A percentile compares a stretch with the other conserved stretches of the same genome.
Evolutionary conservation across 306 rosid genomes (phyloP).

Genomic region (Canavalia gladiata): DNA sequence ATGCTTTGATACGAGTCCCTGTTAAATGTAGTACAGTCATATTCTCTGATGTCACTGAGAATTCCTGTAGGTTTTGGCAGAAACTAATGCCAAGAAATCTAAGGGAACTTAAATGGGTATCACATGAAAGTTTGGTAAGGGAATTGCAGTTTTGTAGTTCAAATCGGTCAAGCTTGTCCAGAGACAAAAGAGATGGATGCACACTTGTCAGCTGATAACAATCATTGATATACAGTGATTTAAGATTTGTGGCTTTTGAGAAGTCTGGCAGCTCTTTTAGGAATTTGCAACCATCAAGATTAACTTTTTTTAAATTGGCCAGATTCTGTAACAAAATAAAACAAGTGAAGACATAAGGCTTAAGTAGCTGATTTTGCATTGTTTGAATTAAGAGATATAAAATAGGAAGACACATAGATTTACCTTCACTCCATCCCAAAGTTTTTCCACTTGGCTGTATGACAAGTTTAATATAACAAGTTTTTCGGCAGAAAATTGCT

Average conservation of each 20-base stretch:
- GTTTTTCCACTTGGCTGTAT: not conserved
- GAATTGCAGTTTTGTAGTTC: not conserved
- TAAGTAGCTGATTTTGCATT: not conserved
- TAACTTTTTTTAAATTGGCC: not conserved
- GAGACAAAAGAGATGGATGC: not conserved
- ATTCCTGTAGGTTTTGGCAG: not conserved
- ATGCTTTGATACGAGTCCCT: not conserved
- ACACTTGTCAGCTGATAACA: not conserved
- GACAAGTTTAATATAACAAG: constrained; percentile 36
- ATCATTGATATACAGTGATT: not conserved
- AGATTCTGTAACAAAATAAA: not conserved
- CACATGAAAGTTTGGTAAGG: not conserved
- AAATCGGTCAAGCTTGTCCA: not conserved
- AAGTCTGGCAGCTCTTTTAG: not conserved
- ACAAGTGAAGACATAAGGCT: not conserved
- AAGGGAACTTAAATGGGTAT: not conserved
- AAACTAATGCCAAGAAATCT: not conserved
- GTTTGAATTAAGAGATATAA: not conserved
- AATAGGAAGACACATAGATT: not conserved
- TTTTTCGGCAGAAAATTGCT: not conserved
- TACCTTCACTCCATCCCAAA: constrained; percentile 1
- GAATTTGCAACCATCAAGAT: not conserved
- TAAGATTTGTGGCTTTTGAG: not conserved
- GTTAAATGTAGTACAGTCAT: not conserved
- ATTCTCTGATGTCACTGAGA: not conserved